These are phyloP conservation scores for Mucor piriformis DNA, from an alignment of 371 early-diverging fungal species.

Conservation along the genomic window DNA sequence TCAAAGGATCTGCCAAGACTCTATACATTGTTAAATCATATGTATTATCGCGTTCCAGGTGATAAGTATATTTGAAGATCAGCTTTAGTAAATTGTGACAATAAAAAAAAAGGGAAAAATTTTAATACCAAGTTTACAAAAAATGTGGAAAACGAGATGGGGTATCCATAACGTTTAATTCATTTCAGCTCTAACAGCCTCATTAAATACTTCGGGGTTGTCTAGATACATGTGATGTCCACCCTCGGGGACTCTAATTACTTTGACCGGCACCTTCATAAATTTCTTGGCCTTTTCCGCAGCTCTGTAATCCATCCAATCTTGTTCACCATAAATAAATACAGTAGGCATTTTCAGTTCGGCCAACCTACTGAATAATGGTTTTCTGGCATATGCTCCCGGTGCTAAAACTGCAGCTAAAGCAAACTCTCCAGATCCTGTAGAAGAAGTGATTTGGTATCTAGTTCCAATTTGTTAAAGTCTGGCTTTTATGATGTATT, in stretches of 20 bases:
- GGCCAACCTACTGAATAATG: conserved; percentile 69
- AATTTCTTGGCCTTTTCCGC: conserved; percentile 62
- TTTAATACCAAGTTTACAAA: background rate
- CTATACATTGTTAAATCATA: too few species aligned
- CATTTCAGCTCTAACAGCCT: conserved; percentile 41
- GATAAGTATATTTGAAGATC: too few species aligned
- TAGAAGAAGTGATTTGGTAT: conserved; percentile 76
- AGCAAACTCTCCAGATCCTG: conserved; percentile 83
- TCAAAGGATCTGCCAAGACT: too few species aligned
- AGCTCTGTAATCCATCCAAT: conserved; percentile 92
- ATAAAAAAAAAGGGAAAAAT: too few species aligned
- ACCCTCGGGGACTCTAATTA: conserved; percentile 53
- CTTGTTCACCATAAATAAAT: conserved; percentile 79
- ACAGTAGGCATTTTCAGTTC: conserved; percentile 76
- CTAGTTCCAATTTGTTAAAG: too few species aligned
- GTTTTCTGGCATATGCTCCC: conserved; percentile 84
- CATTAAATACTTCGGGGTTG: conserved; percentile 79
- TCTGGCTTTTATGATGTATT: too few species aligned
- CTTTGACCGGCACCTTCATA: conserved; percentile 61
- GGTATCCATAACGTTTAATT: too few species aligned
- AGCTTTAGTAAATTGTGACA: too few species aligned
- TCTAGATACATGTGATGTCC: conserved; percentile 93
- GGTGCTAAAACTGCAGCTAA: conserved; percentile 74
- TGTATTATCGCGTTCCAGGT: too few species aligned
- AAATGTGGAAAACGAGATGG: too few species aligned